A percentile compares a stretch with the other conserved stretches of the same genome.
phyloP scores from a whole-genome alignment of 805 yeast species.

The Candida namnaoensis region DNA sequence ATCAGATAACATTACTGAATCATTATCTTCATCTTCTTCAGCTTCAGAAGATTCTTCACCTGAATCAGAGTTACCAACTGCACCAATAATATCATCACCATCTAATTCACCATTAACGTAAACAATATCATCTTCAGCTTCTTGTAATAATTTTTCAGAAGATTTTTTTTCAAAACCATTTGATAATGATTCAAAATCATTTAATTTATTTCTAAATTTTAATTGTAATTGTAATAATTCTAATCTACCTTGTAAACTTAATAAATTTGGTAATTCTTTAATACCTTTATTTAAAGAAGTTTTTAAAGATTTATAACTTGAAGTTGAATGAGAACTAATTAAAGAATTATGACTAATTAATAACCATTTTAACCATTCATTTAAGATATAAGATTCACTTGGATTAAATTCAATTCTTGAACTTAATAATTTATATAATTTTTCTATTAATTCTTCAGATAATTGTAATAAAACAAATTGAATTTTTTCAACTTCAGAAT shows the following conservation, averaged over 20 bases:
- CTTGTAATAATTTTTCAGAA: constrained; percentile 16
- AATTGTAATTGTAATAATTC: constrained; percentile 73
- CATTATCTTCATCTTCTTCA: constrained; percentile 27
- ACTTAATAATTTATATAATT: constrained; percentile 37
- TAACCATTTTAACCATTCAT: constrained; percentile 76
- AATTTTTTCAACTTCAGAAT: constrained; percentile 29
- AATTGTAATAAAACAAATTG: constrained; percentile 30
- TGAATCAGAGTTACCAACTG: constrained; percentile 12
- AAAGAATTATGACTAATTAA: constrained; percentile 53
- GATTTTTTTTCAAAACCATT: constrained; percentile 19
- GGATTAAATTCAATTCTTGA: constrained; percentile 37
- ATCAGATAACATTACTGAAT: constrained; percentile 10
- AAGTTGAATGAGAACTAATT: constrained; percentile 17
- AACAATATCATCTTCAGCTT: constrained; percentile 23
- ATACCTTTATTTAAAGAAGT: constrained; percentile 45
- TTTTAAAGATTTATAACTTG: constrained; percentile 43
- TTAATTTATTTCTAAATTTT: constrained; percentile 48
- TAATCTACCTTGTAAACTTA: constrained; percentile 81
- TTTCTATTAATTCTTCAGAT: constrained; percentile 30
- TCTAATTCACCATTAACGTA: constrained; percentile 35
- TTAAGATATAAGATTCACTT: constrained; percentile 28
- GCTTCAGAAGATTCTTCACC: constrained; percentile 23
- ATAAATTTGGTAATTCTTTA: constrained; percentile 53
- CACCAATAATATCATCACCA: constrained; percentile 17
- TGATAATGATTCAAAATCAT: neutral